Evolutionary conservation across 1,284 basidiomycete species (phyloP).

Genomic region (Tremellales sp.): DNA sequence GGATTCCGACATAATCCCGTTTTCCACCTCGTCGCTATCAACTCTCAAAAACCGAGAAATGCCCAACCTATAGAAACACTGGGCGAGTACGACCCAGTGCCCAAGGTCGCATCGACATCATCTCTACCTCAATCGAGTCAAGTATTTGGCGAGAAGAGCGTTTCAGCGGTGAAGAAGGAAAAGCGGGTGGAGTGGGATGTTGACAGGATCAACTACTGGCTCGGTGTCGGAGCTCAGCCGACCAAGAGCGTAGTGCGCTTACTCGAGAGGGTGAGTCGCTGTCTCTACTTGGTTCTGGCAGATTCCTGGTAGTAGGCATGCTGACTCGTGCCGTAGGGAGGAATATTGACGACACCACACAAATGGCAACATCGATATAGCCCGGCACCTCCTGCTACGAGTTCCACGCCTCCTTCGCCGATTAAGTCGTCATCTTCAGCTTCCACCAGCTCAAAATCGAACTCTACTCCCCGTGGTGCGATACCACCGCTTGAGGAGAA

Average conservation of each 20-base stretch:
- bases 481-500: not conserved
- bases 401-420: not conserved
- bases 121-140: constrained; percentile 27
- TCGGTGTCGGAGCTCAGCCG: constrained; percentile 77
- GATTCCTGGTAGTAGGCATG: not conserved
- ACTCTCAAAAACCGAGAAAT: constrained; percentile 69
- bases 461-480: too few species aligned
- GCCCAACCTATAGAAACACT: constrained; percentile 87
- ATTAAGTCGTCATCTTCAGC: not conserved
- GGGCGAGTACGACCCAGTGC: constrained; percentile 76
- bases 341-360: constrained; percentile 37
- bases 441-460: too few species aligned
- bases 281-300: not conserved
- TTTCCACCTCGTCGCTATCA: constrained; percentile 80
- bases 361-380: constrained; percentile 39
- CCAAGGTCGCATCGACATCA: constrained; percentile 29
- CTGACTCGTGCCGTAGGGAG: constrained; percentile 25
- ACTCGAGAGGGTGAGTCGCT: constrained; percentile 67
- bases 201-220: constrained; percentile 84
- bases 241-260: constrained; percentile 71
- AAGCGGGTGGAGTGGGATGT: constrained; percentile 88
- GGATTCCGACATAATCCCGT: constrained; percentile 73
- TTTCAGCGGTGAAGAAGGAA: constrained; percentile 38
- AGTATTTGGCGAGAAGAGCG: constrained; percentile 37
- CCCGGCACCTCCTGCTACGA: not conserved